Evolutionary conservation across 164 flowering plant genomes (phyloP).

Genomic region (Sedum album): DNA sequence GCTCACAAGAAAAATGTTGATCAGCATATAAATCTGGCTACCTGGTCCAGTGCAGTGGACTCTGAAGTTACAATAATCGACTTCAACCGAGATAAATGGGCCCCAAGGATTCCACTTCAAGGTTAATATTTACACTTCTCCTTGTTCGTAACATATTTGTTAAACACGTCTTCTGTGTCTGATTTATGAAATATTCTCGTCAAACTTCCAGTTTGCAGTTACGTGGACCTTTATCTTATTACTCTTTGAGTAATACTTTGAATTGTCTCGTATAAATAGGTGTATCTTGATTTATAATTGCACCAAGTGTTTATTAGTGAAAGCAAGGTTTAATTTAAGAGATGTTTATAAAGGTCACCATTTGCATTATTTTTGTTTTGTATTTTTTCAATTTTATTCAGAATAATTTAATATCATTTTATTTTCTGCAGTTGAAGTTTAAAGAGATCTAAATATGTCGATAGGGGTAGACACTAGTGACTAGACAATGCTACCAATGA

Average conservation of each 20-base stretch:
- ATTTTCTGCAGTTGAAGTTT: no score
- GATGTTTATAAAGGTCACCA: no score
- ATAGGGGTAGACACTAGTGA: background rate
- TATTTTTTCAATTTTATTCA: no score
- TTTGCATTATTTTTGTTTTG: no score
- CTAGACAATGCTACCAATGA: background rate
- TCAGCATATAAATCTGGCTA: conserved; percentile 50
- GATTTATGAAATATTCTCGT: background rate
- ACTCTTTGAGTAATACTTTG: background rate
- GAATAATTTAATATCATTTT: no score
- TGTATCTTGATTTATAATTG: background rate
- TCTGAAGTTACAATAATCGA: conserved; percentile 42
- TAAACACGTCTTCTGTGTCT: background rate
- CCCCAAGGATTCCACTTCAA: conserved; percentile 76
- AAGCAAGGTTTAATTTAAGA: background rate
- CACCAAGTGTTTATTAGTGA: background rate
- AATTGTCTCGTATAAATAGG: background rate
- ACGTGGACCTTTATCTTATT: background rate
- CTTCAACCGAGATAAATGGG: conserved; percentile 45
- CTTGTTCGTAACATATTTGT: background rate
- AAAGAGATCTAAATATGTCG: background rate
- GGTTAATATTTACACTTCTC: conserved; percentile 27
- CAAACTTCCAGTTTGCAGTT: background rate
- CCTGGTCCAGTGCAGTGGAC: conserved; percentile 48
- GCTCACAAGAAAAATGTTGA: conserved; percentile 61